Conservation (phyloP, 768 basidiomycete genomes). For the Russula virescens region DNA sequence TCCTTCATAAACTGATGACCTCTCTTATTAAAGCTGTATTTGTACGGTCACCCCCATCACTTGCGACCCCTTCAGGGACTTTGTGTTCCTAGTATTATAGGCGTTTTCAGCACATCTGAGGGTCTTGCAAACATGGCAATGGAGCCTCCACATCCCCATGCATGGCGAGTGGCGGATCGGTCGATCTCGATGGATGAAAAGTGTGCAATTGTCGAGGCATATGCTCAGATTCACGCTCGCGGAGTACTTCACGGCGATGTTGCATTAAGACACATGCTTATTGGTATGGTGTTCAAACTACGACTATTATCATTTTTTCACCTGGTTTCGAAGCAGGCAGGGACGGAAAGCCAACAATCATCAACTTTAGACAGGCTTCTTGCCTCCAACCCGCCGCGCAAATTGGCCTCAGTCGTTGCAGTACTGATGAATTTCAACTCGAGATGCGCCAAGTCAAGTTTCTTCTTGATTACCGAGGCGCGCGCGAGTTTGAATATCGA, state of each 20-base stretch:
- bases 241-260: conserved; percentile 33
- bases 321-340: conserved; percentile 27
- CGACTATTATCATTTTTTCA: background rate
- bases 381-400: conserved; percentile 27
- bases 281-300: conserved; percentile 28
- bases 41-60: conserved; percentile 43
- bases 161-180: conserved; percentile 55
- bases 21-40: conserved; percentile 39
- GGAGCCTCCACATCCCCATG: conserved; percentile 50
- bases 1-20: background rate
- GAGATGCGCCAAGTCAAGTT: conserved; percentile 56
- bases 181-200: conserved; percentile 52
- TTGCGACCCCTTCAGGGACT: conserved; percentile 48
- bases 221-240: conserved; percentile 36
- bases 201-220: conserved; percentile 45
- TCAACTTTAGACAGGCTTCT: conserved; percentile 46
- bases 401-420: conserved; percentile 36
- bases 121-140: conserved; percentile 40
- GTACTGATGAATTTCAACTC: conserved; percentile 37
- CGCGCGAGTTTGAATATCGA: conserved; percentile 27
- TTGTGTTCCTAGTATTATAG: conserved; percentile 50
- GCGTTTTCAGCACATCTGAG: conserved; percentile 38
- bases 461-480: conserved; percentile 43
- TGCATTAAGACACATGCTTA: conserved; percentile 42
- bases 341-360: conserved; percentile 39